phyloP scores from a whole-genome alignment of 1,139 yeast species.

The Yamadazyma mexicana region DNA sequence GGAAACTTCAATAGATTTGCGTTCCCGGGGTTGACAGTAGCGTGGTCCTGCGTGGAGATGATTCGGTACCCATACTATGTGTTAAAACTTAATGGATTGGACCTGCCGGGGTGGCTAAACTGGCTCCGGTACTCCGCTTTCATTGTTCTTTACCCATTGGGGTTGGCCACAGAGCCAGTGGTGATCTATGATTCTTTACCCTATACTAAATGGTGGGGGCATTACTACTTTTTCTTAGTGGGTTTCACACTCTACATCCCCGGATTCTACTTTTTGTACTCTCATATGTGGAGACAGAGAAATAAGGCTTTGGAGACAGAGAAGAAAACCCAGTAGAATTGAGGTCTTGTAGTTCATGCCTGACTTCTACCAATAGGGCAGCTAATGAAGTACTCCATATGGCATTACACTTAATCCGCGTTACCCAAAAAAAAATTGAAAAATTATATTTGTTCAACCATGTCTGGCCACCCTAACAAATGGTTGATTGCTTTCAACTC shows the following conservation, averaged over 20 bases:
- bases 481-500: slow-evolving; percentile 49
- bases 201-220: slow-evolving; percentile 11
- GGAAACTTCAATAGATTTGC: slow-evolving; percentile 29
- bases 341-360: too few species aligned
- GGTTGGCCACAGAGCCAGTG: slow-evolving; percentile 30
- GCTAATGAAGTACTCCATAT: too few species aligned
- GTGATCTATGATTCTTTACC: slow-evolving; percentile 29
- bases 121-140: slow-evolving; percentile 39
- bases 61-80: slow-evolving; percentile 32
- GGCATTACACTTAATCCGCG: too few species aligned
- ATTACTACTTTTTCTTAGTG: slow-evolving; percentile 26
- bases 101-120: slow-evolving; percentile 21
- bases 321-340: not conserved
- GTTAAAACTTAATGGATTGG: slow-evolving; percentile 15
- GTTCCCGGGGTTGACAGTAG: slow-evolving; percentile 27
- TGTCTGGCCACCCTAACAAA: slow-evolving; percentile 26
- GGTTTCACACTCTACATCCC: slow-evolving; percentile 34
- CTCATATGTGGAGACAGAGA: slow-evolving; percentile 37
- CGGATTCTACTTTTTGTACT: slow-evolving; percentile 31
- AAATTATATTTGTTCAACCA: not conserved
- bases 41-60: slow-evolving; percentile 38
- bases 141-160: slow-evolving; percentile 35
- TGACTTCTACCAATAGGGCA: too few species aligned
- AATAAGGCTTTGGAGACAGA: slow-evolving; percentile 17
- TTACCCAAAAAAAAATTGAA: slow-evolving; percentile 1